These are phyloP conservation scores for Proliferodiscus dingleyae DNA, from an alignment of 2,329 filamentous ascomycete species.

Conservation along the genomic window DNA sequence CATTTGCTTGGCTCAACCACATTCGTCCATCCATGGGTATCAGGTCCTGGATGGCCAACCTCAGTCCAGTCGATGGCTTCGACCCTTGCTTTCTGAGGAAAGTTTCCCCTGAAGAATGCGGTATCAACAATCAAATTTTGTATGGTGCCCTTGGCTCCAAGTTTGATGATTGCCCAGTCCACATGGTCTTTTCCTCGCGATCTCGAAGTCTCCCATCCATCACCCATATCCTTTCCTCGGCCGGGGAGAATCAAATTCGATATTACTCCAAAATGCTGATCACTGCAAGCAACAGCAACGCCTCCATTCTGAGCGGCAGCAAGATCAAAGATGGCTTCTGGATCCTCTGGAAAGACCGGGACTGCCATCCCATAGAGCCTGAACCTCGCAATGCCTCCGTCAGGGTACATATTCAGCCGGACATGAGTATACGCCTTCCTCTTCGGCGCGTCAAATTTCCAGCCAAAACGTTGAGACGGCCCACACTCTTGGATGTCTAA, in stretches of 20 bases:
- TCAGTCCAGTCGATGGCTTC: conserved; percentile 54
- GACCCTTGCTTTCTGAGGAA: conserved; percentile 70
- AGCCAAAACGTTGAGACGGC: conserved; percentile 67
- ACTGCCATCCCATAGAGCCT: conserved; percentile 71
- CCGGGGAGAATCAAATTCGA: conserved; percentile 77
- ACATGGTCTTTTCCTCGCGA: conserved; percentile 67
- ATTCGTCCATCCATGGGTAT: conserved; percentile 59
- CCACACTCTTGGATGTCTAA: conserved; percentile 67
- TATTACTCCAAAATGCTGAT: conserved; percentile 80
- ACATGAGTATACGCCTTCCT: conserved; percentile 73
- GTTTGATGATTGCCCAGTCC: conserved; percentile 75
- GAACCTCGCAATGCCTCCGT: conserved; percentile 79
- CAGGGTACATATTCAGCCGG: conserved; percentile 77
- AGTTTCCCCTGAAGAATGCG: conserved; percentile 79
- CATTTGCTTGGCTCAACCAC: conserved; percentile 63
- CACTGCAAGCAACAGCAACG: conserved; percentile 69
- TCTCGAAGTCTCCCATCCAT: conserved; percentile 81
- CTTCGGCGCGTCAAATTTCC: conserved; percentile 57
- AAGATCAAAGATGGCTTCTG: conserved; percentile 65
- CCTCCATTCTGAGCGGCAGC: conserved; percentile 75
- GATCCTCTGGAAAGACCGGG: conserved; percentile 67
- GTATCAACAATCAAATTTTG: conserved; percentile 71
- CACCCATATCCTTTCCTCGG: conserved; percentile 78
- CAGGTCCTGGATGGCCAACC: conserved; percentile 49
- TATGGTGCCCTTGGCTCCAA: conserved; percentile 62